These are phyloP conservation scores for Melastoma candidum DNA, from an alignment of 441 rosid genomes.

Conservation along the genomic window DNA sequence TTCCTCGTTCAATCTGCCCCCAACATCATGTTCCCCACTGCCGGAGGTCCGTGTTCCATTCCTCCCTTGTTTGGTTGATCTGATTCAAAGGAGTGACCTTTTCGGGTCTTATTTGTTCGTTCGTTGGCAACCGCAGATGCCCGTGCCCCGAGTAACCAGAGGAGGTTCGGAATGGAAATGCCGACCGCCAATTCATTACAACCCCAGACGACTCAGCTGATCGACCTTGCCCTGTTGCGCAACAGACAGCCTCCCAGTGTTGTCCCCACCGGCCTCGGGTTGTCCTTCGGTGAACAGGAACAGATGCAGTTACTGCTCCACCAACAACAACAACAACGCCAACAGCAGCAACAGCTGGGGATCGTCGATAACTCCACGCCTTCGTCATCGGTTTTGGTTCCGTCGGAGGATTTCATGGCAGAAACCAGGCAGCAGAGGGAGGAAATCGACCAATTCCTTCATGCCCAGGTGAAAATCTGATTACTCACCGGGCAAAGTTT, in stretches of 20 bases:
- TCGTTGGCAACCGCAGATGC: constrained; percentile 13
- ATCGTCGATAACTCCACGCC: constrained; percentile 18
- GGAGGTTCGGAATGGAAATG: constrained; percentile 53
- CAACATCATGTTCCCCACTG: constrained; percentile 51
- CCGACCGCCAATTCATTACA: constrained; percentile 21
- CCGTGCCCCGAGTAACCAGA: constrained; percentile 18
- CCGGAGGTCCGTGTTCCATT: constrained; percentile 20
- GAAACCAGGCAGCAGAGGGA: constrained; percentile 64
- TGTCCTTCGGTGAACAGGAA: constrained; percentile 58
- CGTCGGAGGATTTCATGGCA: constrained; percentile 44
- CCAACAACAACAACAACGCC: constrained; percentile 22
- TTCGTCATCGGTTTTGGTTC: constrained; percentile 22
- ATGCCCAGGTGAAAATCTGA: constrained; percentile 42
- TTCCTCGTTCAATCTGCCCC: constrained; percentile 40
- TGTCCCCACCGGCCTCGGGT: constrained; percentile 79
- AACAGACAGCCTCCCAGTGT: constrained; percentile 26
- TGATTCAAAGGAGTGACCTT: background rate
- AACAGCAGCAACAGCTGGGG: constrained; percentile 20
- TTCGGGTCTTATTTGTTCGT: background rate
- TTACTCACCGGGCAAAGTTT: too few species aligned
- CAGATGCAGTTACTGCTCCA: constrained; percentile 19
- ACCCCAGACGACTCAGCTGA: constrained; percentile 42
- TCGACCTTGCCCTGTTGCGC: constrained; percentile 48
- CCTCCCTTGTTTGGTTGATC: background rate
- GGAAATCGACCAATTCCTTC: constrained; percentile 72